Evolutionary conservation across 352 stramenopile species (phyloP).

Genomic region (Pythium monospermum): DNA sequence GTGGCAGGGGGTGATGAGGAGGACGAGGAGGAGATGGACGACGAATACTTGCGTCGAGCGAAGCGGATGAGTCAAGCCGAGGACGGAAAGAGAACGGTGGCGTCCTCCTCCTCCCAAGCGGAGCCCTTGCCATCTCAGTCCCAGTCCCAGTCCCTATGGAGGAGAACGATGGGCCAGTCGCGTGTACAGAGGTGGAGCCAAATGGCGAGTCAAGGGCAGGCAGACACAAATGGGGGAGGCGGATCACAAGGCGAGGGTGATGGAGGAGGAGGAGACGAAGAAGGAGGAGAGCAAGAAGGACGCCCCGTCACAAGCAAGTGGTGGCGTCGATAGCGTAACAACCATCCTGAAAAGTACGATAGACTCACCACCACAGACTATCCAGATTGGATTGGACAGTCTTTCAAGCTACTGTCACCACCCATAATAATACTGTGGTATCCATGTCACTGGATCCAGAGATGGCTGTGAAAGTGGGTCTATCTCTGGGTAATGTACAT

Average conservation of each 20-base stretch:
- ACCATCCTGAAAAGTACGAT: no score
- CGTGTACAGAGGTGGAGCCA: constrained; percentile 3
- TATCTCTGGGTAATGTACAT: no score
- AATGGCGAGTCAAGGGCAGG: neutral
- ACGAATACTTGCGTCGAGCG: constrained; percentile 15
- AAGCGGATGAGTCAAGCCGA: constrained; percentile 9
- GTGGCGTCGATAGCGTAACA: neutral
- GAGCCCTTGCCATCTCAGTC: neutral
- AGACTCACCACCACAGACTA: no score
- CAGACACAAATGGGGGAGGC: neutral
- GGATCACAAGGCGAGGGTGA: neutral
- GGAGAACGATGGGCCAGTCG: neutral
- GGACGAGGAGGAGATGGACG: constrained; percentile 4
- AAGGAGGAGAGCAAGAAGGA: neutral
- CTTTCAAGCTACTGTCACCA: no score
- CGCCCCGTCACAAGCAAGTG: constrained; percentile 2
- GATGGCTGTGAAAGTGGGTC: no score
- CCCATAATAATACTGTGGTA: no score
- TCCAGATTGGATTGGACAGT: no score
- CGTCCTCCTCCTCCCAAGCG: neutral
- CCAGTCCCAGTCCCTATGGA: neutral
- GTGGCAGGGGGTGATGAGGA: neutral
- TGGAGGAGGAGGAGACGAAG: neutral
- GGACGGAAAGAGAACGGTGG: neutral
- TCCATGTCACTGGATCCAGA: no score